A percentile compares a stretch with the other conserved stretches of the same genome.
Conservation (phyloP, 768 basidiomycete species). For the Kockovaella imperatae region DNA sequence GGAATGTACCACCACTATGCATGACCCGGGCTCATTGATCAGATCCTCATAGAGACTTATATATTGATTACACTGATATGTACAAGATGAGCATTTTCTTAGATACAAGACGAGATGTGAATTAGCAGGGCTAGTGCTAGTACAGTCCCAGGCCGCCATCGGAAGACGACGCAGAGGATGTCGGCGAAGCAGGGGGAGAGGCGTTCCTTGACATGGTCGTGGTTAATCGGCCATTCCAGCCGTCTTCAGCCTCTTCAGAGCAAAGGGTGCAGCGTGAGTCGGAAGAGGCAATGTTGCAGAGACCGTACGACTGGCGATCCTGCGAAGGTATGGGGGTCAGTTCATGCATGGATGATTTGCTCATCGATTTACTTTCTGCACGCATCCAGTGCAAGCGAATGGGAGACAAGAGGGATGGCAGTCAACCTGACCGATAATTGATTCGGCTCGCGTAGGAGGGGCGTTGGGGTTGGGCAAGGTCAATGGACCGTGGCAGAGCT, state of each 20-base stretch:
- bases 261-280: neutral
- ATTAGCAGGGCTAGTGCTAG: too few relatives aligned
- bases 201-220: too few relatives aligned
- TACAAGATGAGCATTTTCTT: too few relatives aligned
- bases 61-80: too few relatives aligned
- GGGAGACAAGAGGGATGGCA: neutral
- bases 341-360: neutral
- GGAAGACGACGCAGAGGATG: too few relatives aligned
- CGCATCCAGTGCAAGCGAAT: conserved; percentile 1
- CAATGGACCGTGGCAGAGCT: conserved; percentile 1
- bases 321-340: neutral
- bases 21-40: too few relatives aligned
- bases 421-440: neutral
- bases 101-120: too few relatives aligned
- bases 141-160: too few relatives aligned
- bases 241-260: neutral
- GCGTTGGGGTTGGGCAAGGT: neutral
- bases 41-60: too few relatives aligned
- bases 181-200: too few relatives aligned
- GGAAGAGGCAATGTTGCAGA: neutral
- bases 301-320: neutral
- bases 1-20: too few relatives aligned
- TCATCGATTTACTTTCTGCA: neutral
- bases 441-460: neutral
- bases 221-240: neutral